Evolutionary conservation across 2,329 filamentous ascomycete species (phyloP), one percentile per base, ranked within the genome.

Genomic region (Magnaporthiopsis incrustans): DNA sequence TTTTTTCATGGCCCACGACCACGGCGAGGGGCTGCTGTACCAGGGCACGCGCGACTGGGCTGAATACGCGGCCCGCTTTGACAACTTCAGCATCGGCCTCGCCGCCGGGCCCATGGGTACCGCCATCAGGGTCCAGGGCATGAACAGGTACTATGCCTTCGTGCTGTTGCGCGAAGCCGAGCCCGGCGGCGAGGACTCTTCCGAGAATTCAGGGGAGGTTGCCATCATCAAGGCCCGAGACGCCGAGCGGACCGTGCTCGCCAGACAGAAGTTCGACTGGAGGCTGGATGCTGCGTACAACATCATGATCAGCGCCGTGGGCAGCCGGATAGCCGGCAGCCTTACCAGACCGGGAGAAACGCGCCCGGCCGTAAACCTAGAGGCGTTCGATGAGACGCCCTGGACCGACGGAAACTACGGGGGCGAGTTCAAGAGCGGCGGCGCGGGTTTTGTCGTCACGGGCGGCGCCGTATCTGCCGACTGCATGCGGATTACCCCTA

Each of bases 41-140:
- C 70, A 73, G 12, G 75, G 74, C 3, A 75, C 73, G 15, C 67
- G 73, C 1, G 72, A 74, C 8, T 76, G 73, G 74, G 64, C 56
- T 3, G 68, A 72, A 57, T 75, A 76, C 64, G 63, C 59, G 0
- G 66, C 68, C 11, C 64, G 61, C 4, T 68, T 71, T 0, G 57
- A 62, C 0, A 64, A 66, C 2, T 71, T 76, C 35, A 65, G 50
- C 3, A 35, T 75, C 5, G 70, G 70, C 22, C 57, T 72, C 4
- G 72, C 70, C 1, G 66, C 63, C 1, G 73, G 73, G n/a, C 62
- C 72, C 2, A 71, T 69, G 1, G 44, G 44, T 4, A 22, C 22
- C 44, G 44, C 44, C 44, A 64, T 70, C 8, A 61, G 73, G 3
- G 70, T 72, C 1, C 68, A 69, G 60, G 73, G 73, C 0, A 62